These are phyloP conservation scores for Trichoderma atrobrunneum DNA, from an alignment of 2,329 filamentous ascomycete genomes.

Conservation along the genomic window DNA sequence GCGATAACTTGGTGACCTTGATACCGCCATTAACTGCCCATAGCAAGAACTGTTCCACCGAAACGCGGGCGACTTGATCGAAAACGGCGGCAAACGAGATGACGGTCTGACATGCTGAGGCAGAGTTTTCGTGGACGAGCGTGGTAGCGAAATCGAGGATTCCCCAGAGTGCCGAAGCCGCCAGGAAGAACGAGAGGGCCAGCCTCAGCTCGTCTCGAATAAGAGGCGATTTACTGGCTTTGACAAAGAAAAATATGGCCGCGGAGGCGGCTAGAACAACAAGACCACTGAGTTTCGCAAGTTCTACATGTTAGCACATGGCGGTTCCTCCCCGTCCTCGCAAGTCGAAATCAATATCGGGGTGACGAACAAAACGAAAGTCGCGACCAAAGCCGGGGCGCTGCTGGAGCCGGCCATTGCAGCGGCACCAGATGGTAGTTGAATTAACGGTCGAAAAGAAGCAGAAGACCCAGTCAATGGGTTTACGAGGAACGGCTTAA, in stretches of 20 bases:
- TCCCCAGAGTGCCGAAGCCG: slow-evolving; percentile 53
- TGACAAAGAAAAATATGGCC: slow-evolving; percentile 46
- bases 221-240: slow-evolving; percentile 47
- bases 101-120: slow-evolving; percentile 49
- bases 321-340: not conserved
- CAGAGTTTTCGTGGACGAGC: slow-evolving; percentile 43
- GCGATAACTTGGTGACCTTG: slow-evolving; percentile 36
- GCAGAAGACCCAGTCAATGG: slow-evolving; percentile 48
- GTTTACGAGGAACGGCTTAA: slow-evolving; percentile 22
- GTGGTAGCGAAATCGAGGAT: slow-evolving; percentile 50
- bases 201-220: slow-evolving; percentile 61
- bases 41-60: slow-evolving; percentile 53
- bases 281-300: slow-evolving; percentile 41
- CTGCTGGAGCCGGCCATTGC: slow-evolving; percentile 46
- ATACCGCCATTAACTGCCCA: slow-evolving; percentile 47
- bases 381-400: slow-evolving; percentile 50
- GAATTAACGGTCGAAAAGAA: slow-evolving; percentile 32
- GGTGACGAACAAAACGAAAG: slow-evolving; percentile 47
- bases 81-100: slow-evolving; percentile 53
- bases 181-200: slow-evolving; percentile 57
- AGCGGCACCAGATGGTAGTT: slow-evolving; percentile 26
- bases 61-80: slow-evolving; percentile 55
- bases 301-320: slow-evolving; percentile 28
- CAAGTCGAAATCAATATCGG: slow-evolving; percentile 35
- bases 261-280: slow-evolving; percentile 51